Base-by-base conservation (phyloP, 2,329 filamentous ascomycete genomes). In the Knufia petricola region DNA sequence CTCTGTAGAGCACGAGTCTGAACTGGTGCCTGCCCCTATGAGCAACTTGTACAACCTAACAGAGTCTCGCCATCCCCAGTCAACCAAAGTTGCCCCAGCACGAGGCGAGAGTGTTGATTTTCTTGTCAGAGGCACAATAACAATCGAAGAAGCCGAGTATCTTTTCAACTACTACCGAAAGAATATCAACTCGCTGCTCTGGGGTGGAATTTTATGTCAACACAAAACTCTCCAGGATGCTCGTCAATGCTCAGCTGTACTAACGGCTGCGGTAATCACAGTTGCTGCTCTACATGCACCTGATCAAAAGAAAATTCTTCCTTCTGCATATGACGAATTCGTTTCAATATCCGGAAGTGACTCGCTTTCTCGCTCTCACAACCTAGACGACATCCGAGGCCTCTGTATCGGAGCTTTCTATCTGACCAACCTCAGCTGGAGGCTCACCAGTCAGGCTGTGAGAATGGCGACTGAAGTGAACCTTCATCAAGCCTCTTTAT, bases 341-440 rank as follows among this genome's bases (percentile, higher is more conserved):
- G 69, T 77, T 1, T 65, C 69, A 0, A 65, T 80, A n/a, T n/a
- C n/a, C 10, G 72, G 79, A 30, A 73, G 74, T 0, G 70, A 63
- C 19, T 76, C 76, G 45, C 75, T 60, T 73, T 81, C 50, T 73
- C 74, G 4, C 68, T 75, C n/a, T 19, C 73, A 79, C 47, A 73
- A 69, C 24, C 61, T 77, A 15, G 77, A 81, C 49, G 73, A 76
- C 46, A 69, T 81, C 17, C 69, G 77, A 1, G 78, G 75, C 3
- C 69, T 81, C 34, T 78, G 75, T 36, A 71, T 81, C 3, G 78
- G 75, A 0, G 73, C 77, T 0, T 81, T 80, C 55, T 81, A 77
- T 76, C 66, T 81, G 0, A 75, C 74, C 3, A 77, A 81, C 50
- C 65, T 79, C 19, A 78, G 75, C 2, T 80, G 78, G 75, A 79